These are phyloP conservation scores for Cercophora samala DNA, from an alignment of 495 filamentous ascomycete species.

Conservation along the genomic window DNA sequence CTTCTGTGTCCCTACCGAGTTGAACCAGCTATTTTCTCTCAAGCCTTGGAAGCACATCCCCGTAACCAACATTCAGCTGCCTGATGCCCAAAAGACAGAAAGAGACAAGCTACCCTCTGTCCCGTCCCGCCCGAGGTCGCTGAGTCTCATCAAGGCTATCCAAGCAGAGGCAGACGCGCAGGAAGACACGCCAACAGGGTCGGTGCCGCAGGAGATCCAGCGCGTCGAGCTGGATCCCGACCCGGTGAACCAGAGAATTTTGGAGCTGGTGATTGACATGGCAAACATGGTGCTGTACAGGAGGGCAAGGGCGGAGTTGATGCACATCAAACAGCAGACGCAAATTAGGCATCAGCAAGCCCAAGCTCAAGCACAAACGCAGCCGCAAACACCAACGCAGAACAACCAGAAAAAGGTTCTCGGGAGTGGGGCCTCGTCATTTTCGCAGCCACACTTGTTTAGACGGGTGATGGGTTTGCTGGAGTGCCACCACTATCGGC, in stretches of 20 bases:
- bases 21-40: conserved; percentile 69
- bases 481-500: conserved; percentile 86
- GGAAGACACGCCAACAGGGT: background rate
- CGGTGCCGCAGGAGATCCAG: conserved; percentile 20
- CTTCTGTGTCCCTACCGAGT: conserved; percentile 76
- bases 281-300: conserved; percentile 86
- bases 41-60: conserved; percentile 47
- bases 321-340: conserved; percentile 43
- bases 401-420: conserved; percentile 33
- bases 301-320: conserved; percentile 68
- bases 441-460: conserved; percentile 74
- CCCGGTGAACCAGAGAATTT: conserved; percentile 64
- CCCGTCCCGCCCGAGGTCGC: conserved; percentile 34
- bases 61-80: conserved; percentile 41
- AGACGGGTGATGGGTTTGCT: conserved; percentile 76
- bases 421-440: conserved; percentile 50
- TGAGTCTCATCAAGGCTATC: conserved; percentile 33
- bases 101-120: conserved; percentile 31
- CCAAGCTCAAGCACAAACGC: background rate
- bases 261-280: conserved; percentile 77
- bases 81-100: conserved; percentile 44
- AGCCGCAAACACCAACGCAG: background rate
- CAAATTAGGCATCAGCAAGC: background rate
- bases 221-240: conserved; percentile 57
- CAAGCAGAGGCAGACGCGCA: conserved; percentile 37